These are phyloP conservation scores for Yueomyces sp. DNA, from an alignment of 1,139 yeast species.

Conservation along the genomic window DNA sequence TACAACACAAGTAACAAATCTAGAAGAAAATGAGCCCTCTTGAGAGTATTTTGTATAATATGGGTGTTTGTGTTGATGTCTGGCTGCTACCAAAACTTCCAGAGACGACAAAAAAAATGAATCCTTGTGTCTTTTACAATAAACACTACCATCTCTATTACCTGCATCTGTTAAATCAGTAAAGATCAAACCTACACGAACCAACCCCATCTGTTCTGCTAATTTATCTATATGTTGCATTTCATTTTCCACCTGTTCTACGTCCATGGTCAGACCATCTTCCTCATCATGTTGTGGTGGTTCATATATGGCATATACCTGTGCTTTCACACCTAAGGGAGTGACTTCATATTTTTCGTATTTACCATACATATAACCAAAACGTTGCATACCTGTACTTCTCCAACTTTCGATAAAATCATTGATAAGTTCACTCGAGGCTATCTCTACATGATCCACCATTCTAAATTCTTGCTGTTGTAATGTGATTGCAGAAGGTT, in stretches of 20 bases:
- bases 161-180: constrained; percentile 90
- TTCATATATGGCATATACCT: constrained; percentile 86
- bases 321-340: constrained; percentile 88
- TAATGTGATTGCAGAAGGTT: constrained; percentile 87
- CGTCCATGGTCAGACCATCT: constrained; percentile 65
- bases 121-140: constrained; percentile 86
- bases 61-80: constrained; percentile 57
- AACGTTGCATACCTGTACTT: constrained; percentile 71
- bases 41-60: constrained; percentile 54
- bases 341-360: constrained; percentile 60
- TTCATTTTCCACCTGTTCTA: constrained; percentile 38
- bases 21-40: constrained; percentile 65
- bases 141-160: constrained; percentile 71
- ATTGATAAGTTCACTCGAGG: constrained; percentile 60
- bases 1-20: constrained; percentile 85
- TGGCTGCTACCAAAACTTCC: constrained; percentile 79
- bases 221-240: constrained; percentile 44
- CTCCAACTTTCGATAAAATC: constrained; percentile 89
- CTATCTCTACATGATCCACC: constrained; percentile 96
- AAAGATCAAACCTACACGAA: constrained; percentile 71
- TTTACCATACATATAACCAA: constrained; percentile 74
- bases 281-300: constrained; percentile 81
- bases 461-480: constrained; percentile 84
- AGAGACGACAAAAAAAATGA: constrained; percentile 79
- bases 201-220: constrained; percentile 52